Evolutionary conservation across 306 rosid species (phyloP).

Genomic region (apple (Malus domestica)): ASM211411v1 NC_041798.1:10204501-10205000

Average conservation of each 20-base stretch:
- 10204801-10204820: neutral
- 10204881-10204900: no score
- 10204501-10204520: neutral
- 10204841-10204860: neutral
- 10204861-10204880: neutral
- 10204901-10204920: no score
- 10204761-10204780: neutral
- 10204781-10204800: neutral
- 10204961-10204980: neutral
- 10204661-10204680: neutral
- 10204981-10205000: neutral
- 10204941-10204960: neutral
- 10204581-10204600: neutral
- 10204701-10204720: no score
- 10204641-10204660: no score
- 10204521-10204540: neutral
- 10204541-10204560: neutral
- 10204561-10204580: neutral
- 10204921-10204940: no score
- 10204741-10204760: neutral
- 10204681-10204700: no score
- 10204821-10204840: no score
- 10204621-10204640: no score
- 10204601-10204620: neutral
- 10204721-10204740: neutral